Evolutionary conservation across 805 yeast genomes (phyloP).

Genomic region (Wickerhamomyces queroliae): DNA sequence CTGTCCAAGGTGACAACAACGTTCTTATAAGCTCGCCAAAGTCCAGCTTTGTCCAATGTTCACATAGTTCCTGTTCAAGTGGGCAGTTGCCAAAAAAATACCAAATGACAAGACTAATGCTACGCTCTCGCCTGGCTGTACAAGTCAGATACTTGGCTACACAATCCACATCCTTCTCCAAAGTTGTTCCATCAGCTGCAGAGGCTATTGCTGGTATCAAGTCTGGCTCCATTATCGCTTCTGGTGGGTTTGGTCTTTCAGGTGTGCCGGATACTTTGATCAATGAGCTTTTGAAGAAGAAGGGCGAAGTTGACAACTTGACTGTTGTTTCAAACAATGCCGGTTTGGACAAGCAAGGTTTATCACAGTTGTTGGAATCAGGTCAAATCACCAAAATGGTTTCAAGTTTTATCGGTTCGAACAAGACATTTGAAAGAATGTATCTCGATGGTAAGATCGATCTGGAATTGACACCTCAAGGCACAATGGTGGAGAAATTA

Average conservation of each 20-base stretch:
- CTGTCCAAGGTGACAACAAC: no score
- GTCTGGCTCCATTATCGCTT: slow-evolving; percentile 29
- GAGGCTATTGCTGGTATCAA: slow-evolving; percentile 27
- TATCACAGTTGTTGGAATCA: slow-evolving; percentile 32
- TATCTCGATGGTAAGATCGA: slow-evolving; percentile 38
- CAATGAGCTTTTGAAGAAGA: slow-evolving; percentile 29
- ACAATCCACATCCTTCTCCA: neutral
- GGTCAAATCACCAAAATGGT: slow-evolving; percentile 41
- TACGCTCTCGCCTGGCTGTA: no score
- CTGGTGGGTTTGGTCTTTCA: slow-evolving; percentile 45
- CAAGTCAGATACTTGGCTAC: no score
- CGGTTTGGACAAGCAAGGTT: slow-evolving; percentile 39
- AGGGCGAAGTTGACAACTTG: slow-evolving; percentile 28
- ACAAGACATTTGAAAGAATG: slow-evolving; percentile 33
- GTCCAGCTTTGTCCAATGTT: no score
- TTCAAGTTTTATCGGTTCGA: slow-evolving; percentile 41
- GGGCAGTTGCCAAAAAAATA: no score
- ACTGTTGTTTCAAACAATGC: slow-evolving; percentile 45
- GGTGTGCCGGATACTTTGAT: slow-evolving; percentile 43
- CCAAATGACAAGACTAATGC: no score
- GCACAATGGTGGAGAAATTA: slow-evolving; percentile 43
- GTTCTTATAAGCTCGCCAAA: no score
- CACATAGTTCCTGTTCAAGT: no score
- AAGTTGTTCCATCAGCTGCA: slow-evolving; percentile 12
- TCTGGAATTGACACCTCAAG: slow-evolving; percentile 45